Conservation (phyloP, 768 basidiomycete genomes). For the Mycena rebaudengoi region DNA sequence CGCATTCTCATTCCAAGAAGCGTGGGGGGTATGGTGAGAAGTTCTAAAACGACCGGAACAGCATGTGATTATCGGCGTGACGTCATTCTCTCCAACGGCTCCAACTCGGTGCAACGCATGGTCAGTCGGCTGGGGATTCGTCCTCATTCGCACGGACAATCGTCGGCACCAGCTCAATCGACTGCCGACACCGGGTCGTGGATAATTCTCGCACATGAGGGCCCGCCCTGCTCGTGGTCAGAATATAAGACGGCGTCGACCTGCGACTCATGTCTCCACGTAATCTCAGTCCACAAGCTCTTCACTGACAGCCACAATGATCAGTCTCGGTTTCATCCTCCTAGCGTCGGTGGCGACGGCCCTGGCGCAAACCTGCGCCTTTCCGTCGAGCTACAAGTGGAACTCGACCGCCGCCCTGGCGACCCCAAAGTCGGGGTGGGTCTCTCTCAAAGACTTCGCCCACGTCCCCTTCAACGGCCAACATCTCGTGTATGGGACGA, state of each 20-base stretch:
- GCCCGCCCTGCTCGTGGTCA: constrained; percentile 5
- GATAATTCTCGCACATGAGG: constrained; percentile 9
- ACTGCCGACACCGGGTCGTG: neutral
- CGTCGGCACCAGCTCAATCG: constrained; percentile 6
- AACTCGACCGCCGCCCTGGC: neutral
- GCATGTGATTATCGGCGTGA: constrained; percentile 6
- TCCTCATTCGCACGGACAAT: constrained; percentile 8
- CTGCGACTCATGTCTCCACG: constrained; percentile 8
- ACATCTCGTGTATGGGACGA: neutral
- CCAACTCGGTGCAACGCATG: constrained; percentile 10
- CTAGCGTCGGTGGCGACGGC: neutral
- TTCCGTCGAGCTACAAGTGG: neutral
- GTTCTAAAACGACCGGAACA: constrained; percentile 2
- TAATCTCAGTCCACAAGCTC: constrained; percentile 2
- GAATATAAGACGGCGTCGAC: constrained; percentile 9
- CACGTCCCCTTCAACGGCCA: neutral
- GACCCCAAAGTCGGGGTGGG: neutral
- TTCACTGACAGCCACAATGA: constrained; percentile 7
- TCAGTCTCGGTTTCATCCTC: constrained; percentile 1
- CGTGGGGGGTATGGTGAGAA: constrained; percentile 6
- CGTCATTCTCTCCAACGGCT: constrained; percentile 7
- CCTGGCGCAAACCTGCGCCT: neutral
- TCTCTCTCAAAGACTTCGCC: too few relatives aligned
- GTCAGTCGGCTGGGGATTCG: constrained; percentile 1
- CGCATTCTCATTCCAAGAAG: too few relatives aligned